These are phyloP conservation scores for Ganoderma sinense DNA, from an alignment of 1,284 basidiomycete genomes.

Conservation along the genomic window DNA sequence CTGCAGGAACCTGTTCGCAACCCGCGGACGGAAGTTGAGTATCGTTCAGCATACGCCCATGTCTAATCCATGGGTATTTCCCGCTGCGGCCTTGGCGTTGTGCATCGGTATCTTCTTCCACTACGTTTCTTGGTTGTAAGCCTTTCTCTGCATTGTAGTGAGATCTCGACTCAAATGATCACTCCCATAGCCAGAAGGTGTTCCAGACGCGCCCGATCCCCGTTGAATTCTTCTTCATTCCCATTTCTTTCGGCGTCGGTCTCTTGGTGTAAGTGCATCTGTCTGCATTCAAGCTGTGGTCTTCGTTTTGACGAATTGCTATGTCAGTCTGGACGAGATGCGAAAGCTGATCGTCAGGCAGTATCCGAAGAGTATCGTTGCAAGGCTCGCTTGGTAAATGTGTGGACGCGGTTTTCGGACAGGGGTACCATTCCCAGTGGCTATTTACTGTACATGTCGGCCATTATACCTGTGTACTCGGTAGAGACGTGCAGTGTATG, in stretches of 20 bases:
- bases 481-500: not conserved
- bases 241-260: conserved; percentile 48
- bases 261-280: conserved; percentile 39
- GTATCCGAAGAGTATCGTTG: conserved; percentile 44
- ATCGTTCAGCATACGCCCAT: conserved; percentile 55
- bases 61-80: conserved; percentile 52
- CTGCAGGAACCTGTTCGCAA: conserved; percentile 52
- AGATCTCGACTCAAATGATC: conserved; percentile 19
- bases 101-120: conserved; percentile 60
- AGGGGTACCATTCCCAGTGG: not conserved
- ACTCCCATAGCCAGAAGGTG: conserved; percentile 48
- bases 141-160: not conserved
- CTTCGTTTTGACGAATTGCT: not conserved
- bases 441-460: not conserved
- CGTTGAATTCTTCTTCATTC: conserved; percentile 58
- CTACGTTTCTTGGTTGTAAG: conserved; percentile 57
- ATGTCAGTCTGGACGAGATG: conserved; percentile 45
- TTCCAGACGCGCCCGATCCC: conserved; percentile 62
- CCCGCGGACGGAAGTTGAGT: conserved; percentile 57
- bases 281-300: not conserved
- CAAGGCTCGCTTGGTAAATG: conserved; percentile 47
- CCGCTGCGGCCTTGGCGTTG: conserved; percentile 54
- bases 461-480: not conserved
- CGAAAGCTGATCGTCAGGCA: conserved; percentile 47
- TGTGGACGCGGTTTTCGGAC: not conserved